A percentile compares a stretch with the other conserved stretches of the same genome.
phyloP scores from a whole-genome alignment of 768 basidiomycete genomes.

The Termitomyces sp. region DNA sequence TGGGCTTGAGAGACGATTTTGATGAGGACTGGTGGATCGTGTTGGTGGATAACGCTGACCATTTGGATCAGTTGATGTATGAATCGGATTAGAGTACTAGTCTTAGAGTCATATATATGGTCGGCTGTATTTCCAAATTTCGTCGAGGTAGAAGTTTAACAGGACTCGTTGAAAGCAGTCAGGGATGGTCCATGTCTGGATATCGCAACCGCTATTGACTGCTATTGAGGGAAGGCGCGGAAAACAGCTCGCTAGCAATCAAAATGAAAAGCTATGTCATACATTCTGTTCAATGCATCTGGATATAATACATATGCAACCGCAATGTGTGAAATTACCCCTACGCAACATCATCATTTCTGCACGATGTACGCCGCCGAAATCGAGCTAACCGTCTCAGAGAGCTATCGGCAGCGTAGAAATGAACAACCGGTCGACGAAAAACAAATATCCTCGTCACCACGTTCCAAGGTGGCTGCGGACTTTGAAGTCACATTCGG shows the following conservation, averaged over 20 bases:
- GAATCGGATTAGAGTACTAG: too few species aligned
- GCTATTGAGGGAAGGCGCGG: too few species aligned
- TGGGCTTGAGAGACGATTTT: too few species aligned
- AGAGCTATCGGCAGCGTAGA: neutral
- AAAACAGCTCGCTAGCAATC: neutral
- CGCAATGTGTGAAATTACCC: neutral
- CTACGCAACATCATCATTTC: neutral
- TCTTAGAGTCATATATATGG: too few species aligned
- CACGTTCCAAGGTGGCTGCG: constrained; percentile 45
- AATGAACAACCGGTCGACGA: neutral
- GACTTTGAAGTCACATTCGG: constrained; percentile 77
- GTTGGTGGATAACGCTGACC: too few species aligned
- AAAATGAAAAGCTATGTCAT: neutral
- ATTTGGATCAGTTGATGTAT: too few species aligned
- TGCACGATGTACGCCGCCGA: neutral
- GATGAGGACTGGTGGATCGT: too few species aligned
- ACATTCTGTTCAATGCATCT: neutral
- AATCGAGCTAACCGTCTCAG: neutral
- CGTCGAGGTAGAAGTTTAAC: too few species aligned
- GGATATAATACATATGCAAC: neutral
- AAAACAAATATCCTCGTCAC: constrained; percentile 19
- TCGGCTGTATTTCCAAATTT: too few species aligned
- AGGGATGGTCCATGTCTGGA: too few species aligned
- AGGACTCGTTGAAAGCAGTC: too few species aligned
- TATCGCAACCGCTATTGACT: too few species aligned